A percentile compares a stretch with the other conserved stretches of the same genome.
Evolutionary conservation across 306 rosid species (phyloP).

Genomic region (Cucurbita moschata): DNA sequence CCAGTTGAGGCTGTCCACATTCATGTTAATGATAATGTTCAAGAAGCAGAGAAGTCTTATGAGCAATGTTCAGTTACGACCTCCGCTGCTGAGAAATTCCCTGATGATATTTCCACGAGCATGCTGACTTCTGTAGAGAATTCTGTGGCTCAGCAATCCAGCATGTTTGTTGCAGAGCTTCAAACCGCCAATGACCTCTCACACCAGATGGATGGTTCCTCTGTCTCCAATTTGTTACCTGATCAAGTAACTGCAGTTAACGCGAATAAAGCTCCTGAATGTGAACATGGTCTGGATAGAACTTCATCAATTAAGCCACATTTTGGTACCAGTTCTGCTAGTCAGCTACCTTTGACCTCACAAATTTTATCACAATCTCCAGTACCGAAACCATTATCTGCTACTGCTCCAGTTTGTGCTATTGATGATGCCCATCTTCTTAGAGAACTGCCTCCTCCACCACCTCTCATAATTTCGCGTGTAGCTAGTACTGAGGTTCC

Average conservation of each 20-base stretch:
- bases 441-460: slow-evolving; percentile 42
- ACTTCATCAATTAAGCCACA: slow-evolving; percentile 22
- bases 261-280: slow-evolving; percentile 24
- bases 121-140: slow-evolving; percentile 12
- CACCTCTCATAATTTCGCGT: slow-evolving; percentile 25
- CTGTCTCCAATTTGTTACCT: slow-evolving; percentile 17
- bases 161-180: slow-evolving; percentile 19
- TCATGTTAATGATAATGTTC: slow-evolving; percentile 18
- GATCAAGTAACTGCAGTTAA: slow-evolving; percentile 23
- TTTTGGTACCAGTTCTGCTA: slow-evolving; percentile 24
- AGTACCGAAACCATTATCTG: slow-evolving; percentile 25
- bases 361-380: slow-evolving; percentile 22
- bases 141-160: slow-evolving; percentile 22
- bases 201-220: slow-evolving; percentile 23
- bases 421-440: slow-evolving; percentile 20
- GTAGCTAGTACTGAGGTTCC: slow-evolving; percentile 36
- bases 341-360: slow-evolving; percentile 21
- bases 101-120: slow-evolving; percentile 24
- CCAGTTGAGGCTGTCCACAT: slow-evolving; percentile 14
- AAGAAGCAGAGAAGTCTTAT: slow-evolving; percentile 14
- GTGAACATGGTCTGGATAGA: slow-evolving; percentile 16
- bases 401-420: slow-evolving; percentile 17
- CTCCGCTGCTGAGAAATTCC: slow-evolving; percentile 16
- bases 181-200: slow-evolving; percentile 21
- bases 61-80: slow-evolving; percentile 14